Base-by-base conservation (phyloP, 495 filamentous ascomycete genomes). In the Wilcoxina mikolae region DNA sequence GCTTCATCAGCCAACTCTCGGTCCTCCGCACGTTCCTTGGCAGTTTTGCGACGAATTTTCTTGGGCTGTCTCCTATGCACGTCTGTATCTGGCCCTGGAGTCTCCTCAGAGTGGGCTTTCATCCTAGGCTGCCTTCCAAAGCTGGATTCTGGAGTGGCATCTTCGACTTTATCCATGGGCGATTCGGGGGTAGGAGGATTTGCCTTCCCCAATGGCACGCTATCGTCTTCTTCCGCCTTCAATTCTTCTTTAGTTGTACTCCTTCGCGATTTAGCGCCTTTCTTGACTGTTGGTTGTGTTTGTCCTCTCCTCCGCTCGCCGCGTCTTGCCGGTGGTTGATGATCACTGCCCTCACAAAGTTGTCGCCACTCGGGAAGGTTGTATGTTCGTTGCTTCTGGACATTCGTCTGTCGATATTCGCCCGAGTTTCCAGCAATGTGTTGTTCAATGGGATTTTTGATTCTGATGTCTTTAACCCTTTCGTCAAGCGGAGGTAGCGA, bases 401-500 rank as follows among this genome's bases (percentile, higher is more conserved):
- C 85, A 62, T 98, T 98, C 62, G 87, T 84, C 60, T 96, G 93
- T 24, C 89, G 88, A 65, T 94, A 98, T 28, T 83, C 90, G 25
- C 93, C 91, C 61, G 89, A 83, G 48, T 81, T 85, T 9, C 90
- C 93, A 73, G 87, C 86, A 65, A 96, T 96, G 60, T 98, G 91
- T 65, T 98, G 91, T 64, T 84, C 91, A 67, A 98, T 96, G 9
- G 91, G 91, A 58, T 96, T 93, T 72, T 87, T 91, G 60, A 95
- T 87, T 56, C 81, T 82, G 65, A 98, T 85, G 50, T 82, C 81
- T 69, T 95, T 95, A 55, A 98, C 78, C 52, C 82, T 74, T 60
- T 95, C 84, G 60, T 91, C 79, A 56, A 95, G 79, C 28, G 76
- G 67, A 18, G 85, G 82, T 23, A 90, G 79, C 23, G 78, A 70